Evolutionary conservation across 1,284 basidiomycete genomes (phyloP), one percentile per base, ranked within the genome.

Genomic region (Xerocomus amazonicus): DNA sequence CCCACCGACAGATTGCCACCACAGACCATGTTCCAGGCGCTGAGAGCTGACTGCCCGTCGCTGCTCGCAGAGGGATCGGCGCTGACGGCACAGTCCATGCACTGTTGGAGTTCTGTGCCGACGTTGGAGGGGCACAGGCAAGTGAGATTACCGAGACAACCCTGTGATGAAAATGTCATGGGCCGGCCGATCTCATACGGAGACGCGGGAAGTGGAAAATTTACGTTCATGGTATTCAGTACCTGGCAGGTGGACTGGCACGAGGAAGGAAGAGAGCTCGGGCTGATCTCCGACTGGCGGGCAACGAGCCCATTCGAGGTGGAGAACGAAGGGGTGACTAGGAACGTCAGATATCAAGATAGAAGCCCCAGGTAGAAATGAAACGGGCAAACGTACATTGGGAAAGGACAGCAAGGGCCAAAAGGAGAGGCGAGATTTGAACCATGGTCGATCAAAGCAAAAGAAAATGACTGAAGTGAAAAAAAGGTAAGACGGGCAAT

Each of bases 231-330:
- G 14, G 51, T 53, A 28, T 48, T 44, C 13, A 66, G 0, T 8
- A 63, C 59, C 19, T 50, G 9, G 17, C 62, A 65, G 3, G 60
- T n/a, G 14, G 36, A 50, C 40, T 65, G 60, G 43, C 61, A 63
- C 36, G 45, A 35, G 10, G 58, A 4, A 4, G 63, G 64, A 32
- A 57, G 47, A 2, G 27, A 4, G 9, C 27, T 40, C 8, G 54
- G 16, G 9, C 51, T 14, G 8, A 52, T 14, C 8, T 8, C 12
- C 6, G 34, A 14, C 34, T 67, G 64, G 27, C 62, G 61, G 36
- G 26, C 51, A 14, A 36, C 50, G 29, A 66, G 60, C 6, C 35
- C 48, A 19, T 44, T 53, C 14, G 50, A 43, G 31, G 44, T 28
- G 12, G 37, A 40, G 16, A 36, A 28, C 3, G 9, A 32, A 29